Percentiles rank a stretch among this genome's conserved stretches.
These are phyloP conservation scores for Myriangium duriaei DNA, from an alignment of 2,329 filamentous ascomycete genomes.

Conservation along the genomic window DNA sequence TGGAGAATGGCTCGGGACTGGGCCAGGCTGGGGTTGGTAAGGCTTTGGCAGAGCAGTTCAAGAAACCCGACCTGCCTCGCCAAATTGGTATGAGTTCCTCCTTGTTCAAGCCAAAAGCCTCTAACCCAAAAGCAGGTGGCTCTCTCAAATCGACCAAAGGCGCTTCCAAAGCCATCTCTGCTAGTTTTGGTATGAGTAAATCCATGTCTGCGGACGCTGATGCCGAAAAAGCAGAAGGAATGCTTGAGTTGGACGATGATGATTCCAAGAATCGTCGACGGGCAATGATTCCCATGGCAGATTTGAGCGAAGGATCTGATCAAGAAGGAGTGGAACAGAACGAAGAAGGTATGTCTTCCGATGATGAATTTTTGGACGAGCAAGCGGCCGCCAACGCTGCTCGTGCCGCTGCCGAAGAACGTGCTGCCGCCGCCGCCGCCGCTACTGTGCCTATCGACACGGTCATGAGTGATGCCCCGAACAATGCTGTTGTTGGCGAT, in stretches of 20 bases:
- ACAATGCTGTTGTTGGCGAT: constrained; percentile 31
- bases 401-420: constrained; percentile 66
- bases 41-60: not conserved
- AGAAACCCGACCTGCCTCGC: not conserved
- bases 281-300: constrained; percentile 70
- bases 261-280: constrained; percentile 78
- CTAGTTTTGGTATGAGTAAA: constrained; percentile 73
- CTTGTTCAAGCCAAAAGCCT: no score
- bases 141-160: constrained; percentile 49
- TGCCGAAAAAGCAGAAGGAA: constrained; percentile 60
- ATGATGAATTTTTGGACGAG: constrained; percentile 67
- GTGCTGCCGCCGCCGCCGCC: constrained; percentile 43
- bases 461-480: constrained; percentile 18
- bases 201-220: constrained; percentile 47
- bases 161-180: constrained; percentile 53
- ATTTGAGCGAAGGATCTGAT: constrained; percentile 43
- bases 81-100: not conserved
- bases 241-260: constrained; percentile 60
- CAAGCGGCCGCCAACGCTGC: constrained; percentile 80
- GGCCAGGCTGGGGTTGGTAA: constrained; percentile 5
- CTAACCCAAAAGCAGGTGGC: constrained; percentile 18
- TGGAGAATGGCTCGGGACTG: constrained; percentile 29
- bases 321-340: constrained; percentile 33
- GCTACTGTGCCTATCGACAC: constrained; percentile 26
- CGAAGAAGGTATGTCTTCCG: constrained; percentile 55